phyloP scores from a whole-genome alignment of 2,329 filamentous ascomycete genomes.

The Aspergillus sp. region DNA sequence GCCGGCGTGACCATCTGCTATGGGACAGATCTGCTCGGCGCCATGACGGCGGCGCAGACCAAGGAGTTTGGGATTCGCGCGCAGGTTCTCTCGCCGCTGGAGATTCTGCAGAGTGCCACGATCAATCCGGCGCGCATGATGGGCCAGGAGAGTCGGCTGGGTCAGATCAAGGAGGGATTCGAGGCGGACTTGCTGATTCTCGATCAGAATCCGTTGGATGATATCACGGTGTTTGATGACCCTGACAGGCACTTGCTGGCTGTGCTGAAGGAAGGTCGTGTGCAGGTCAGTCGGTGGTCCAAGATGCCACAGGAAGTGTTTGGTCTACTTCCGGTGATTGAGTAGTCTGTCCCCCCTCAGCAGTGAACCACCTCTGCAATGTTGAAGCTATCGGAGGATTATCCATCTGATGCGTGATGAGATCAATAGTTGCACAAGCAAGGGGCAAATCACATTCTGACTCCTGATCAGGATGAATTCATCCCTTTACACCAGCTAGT shows the following conservation, averaged over 20 bases:
- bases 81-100: slow-evolving; percentile 38
- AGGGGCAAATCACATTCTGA: no score
- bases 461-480: no score
- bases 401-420: no score
- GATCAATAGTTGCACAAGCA: no score
- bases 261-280: slow-evolving; percentile 55
- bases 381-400: no score
- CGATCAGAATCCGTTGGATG: slow-evolving; percentile 52
- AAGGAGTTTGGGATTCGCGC: slow-evolving; percentile 48
- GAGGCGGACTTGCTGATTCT: slow-evolving; percentile 54
- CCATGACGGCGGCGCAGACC: slow-evolving; percentile 45
- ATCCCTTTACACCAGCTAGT: no score
- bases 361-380: no score
- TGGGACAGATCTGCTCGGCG: slow-evolving; percentile 54
- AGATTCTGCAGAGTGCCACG: slow-evolving; percentile 51
- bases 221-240: slow-evolving; percentile 51
- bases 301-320: neutral
- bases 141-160: slow-evolving; percentile 46
- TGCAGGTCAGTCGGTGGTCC: slow-evolving; percentile 21
- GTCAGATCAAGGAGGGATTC: slow-evolving; percentile 49
- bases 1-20: slow-evolving; percentile 56
- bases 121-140: slow-evolving; percentile 52
- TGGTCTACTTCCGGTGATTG: neutral
- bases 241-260: slow-evolving; percentile 48
- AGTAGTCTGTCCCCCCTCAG: no score